Evolutionary conservation across 176 grass and related monocot species (phyloP).

Genomic region (Oryza glaberrima): DNA sequence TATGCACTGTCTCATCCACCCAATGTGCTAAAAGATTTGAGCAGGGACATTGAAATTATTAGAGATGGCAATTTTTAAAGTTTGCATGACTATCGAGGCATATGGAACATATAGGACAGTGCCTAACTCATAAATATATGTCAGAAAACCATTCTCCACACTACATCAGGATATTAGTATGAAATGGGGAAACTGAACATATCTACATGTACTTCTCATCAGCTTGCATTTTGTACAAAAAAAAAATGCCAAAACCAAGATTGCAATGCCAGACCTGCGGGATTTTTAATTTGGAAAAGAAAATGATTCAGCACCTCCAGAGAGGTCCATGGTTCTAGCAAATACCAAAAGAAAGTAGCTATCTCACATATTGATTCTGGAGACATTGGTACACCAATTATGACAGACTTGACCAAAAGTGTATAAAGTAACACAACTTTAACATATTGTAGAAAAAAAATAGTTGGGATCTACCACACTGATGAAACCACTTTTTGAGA

Average conservation of each 20-base stretch:
- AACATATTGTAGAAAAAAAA: conserved; percentile 43
- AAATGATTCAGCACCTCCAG: conserved; percentile 28
- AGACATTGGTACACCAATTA: conserved; percentile 32
- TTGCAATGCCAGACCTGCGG: conserved; percentile 3
- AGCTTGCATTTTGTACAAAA: neutral
- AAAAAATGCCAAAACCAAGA: neutral
- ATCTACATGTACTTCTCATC: conserved; percentile 19
- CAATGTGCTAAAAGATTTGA: neutral
- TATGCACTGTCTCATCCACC: neutral
- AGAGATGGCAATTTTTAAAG: neutral
- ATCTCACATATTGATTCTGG: conserved; percentile 38
- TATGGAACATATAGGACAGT: neutral
- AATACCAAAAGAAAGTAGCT: conserved; percentile 20
- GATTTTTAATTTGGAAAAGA: neutral
- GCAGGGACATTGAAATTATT: neutral
- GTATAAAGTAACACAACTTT: conserved; percentile 33
- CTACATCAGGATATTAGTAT: conserved; percentile 22
- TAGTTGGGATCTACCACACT: conserved; percentile 35
- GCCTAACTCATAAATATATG: neutral
- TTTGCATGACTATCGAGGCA: neutral
- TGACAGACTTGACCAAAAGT: conserved; percentile 43
- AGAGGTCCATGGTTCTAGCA: neutral
- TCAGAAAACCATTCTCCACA: neutral
- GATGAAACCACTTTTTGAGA: conserved; percentile 40
- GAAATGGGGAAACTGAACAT: neutral